Evolutionary conservation across 2,329 filamentous ascomycete genomes (phyloP).

Genomic region (Trichoderma aggressivum): DNA sequence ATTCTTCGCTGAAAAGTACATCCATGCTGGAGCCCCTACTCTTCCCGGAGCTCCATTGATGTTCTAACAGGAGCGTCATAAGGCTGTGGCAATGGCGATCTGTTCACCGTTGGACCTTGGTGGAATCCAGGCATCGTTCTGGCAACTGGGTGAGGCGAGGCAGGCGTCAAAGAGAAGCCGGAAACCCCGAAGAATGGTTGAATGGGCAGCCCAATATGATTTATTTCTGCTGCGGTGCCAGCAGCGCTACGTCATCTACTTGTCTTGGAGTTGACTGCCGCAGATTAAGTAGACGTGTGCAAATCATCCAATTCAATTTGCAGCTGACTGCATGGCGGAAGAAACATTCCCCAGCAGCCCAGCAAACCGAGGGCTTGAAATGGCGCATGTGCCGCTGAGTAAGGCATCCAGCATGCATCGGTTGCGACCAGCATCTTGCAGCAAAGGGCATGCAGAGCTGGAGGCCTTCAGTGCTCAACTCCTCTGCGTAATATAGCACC

Average conservation of each 20-base stretch:
- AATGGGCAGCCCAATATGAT: not conserved
- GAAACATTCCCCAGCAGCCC: not conserved
- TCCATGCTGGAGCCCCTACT: not conserved
- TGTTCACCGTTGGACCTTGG: not conserved
- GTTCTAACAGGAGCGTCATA: not conserved
- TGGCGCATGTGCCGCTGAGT: not conserved
- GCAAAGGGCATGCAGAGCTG: not conserved
- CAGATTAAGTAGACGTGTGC: not conserved
- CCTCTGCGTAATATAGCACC: not conserved
- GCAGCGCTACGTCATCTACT: slow-evolving; percentile 10
- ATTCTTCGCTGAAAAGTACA: not conserved
- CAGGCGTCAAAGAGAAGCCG: not conserved
- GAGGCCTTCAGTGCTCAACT: not conserved
- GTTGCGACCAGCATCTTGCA: not conserved
- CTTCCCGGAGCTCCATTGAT: not conserved
- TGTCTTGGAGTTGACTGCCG: not conserved
- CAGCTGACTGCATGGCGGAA: not conserved
- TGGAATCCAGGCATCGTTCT: not conserved
- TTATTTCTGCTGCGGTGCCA: not conserved
- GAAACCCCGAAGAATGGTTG: not conserved
- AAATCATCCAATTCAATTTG: not conserved
- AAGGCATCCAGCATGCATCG: not conserved
- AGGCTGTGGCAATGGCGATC: not conserved
- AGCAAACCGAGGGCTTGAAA: not conserved
- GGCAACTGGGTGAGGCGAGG: not conserved